Percentiles rank a stretch among this genome's conserved stretches.
Evolutionary conservation across 192 early-diverging fungal genomes (phyloP).

Genomic region (Umbelopsis vinacea): DNA sequence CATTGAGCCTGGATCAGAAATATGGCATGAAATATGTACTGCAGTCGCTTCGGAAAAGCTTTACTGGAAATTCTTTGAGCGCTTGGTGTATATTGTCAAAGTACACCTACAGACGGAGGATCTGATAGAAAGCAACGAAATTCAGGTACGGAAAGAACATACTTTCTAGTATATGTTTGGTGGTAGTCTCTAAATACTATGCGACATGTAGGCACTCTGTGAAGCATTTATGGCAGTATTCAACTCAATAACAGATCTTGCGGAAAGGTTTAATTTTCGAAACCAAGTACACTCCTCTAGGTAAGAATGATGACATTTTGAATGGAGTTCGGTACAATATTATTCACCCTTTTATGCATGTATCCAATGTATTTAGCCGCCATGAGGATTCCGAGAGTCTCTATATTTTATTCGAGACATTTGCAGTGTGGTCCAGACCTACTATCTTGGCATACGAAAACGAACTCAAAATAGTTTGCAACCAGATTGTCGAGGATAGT

Average conservation of each 20-base stretch:
- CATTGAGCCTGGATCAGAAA: neutral
- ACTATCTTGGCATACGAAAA: neutral
- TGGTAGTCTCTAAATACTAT: neutral
- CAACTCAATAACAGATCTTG: neutral
- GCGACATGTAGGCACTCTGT: neutral
- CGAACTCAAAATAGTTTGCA: neutral
- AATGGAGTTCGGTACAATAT: neutral
- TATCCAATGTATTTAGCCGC: neutral
- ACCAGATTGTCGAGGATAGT: neutral
- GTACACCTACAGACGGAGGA: constrained; percentile 1
- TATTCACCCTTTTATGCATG: neutral
- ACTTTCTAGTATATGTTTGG: neutral
- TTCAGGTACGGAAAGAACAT: neutral
- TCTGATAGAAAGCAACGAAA: neutral
- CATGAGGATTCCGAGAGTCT: neutral
- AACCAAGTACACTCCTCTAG: neutral
- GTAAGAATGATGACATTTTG: neutral
- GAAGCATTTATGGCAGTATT: neutral
- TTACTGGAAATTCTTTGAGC: neutral
- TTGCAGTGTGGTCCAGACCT: neutral
- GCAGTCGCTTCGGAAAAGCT: neutral
- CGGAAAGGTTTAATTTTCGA: neutral
- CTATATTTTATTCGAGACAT: neutral
- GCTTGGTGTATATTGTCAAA: neutral
- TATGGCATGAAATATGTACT: neutral